Evolutionary conservation across 192 early-diverging fungal genomes (phyloP), one percentile per base, ranked within the genome.

Genomic region (Mortierella antarctica): DNA sequence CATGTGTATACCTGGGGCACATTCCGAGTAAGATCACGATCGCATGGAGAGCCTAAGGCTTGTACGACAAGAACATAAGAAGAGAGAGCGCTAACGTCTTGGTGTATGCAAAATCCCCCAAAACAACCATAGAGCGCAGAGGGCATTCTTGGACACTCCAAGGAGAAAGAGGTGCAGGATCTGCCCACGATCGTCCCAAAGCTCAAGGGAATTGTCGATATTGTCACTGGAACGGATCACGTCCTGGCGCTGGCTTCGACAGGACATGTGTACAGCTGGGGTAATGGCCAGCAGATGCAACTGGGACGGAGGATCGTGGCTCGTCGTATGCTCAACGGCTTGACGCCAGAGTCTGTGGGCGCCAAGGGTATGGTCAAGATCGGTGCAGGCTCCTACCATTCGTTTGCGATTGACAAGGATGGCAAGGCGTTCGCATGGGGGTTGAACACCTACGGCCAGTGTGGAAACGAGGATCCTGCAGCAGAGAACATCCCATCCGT

Each of bases 1-100:
- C 68, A 90, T 45, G 92, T 97, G 13, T 98, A 95, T 73, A 85
- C 87, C 51, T 96, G 96, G 93, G 96, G 97, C 55, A 96, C 96
- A 7, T 97, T 93, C 71, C 71, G 83, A 50, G 88, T 86, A 82
- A 66, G 79, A 56, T 31, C 3, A 31, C 31, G 31, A 31, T 31
- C 31, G 31, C 31, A 31, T 31, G 31, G 31, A 31, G 31, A 2
- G 31, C 31, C 31, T 31, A 31, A 2, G 1, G 31, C 31, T 31
- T 31, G 31, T 31, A 31, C 31, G 31, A 31, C 31, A 31, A 31
- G 31, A 31, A 31, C 3, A 31, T 31, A 31, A 1, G 31, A 31
- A 31, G 31, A 31, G 3, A 31, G 31, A 31, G 3, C 31, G 31
- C 31, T 31, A 31, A 31, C 3, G 31, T 3, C 31, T 3, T 31